Evolutionary conservation across 179 eudicot species (phyloP), one percentile per base, ranked within the genome.

Genomic region (Silene coronaria): DNA sequence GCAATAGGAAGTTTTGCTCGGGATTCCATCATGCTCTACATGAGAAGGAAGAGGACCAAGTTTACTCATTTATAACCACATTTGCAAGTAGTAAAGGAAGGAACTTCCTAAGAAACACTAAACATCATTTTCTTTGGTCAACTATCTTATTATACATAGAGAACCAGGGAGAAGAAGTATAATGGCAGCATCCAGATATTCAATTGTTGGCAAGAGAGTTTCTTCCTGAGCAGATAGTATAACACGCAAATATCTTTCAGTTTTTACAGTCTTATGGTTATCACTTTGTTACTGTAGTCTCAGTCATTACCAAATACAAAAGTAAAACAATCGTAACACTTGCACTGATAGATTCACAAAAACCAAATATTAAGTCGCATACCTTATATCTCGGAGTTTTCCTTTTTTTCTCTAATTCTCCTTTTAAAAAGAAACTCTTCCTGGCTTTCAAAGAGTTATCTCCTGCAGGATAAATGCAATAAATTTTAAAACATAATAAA

Each of bases 1-100:
- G 92, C 88, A 82, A 91, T 86, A 48, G 98, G 98, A 81, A 94
- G 98, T 30, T 86, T 83, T 73, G 91, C 86, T 86, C 98, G 89
- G 67, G 88, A 83, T 77, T 84, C 89, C 64, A 90, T 68, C 98
- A 94, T 89, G 75, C 79, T 88, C 98, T 94, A 75, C 57, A 80
- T 48, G 76, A 60, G 19, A 77, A 62, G 68, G 10, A 5, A 27
- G 45, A 60, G 28, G 59, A 57, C 68, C 76, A 77, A 14, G 36
- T 67, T 34, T 32, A 60, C 24, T 17, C 64, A 45, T 70, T 45
- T 34, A 62, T 60, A 45, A 55, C 51, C 30, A 63, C 68, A 23
- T 26, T 32, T 64, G 42, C 67, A 65, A 11, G 26, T 17, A 36
- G 46, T 12, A 61, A 53, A 30, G 12, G 12, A 69, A 24, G 30